These are phyloP conservation scores for Wallacemonas sp. DNA, from an alignment of 208 protist genomes.

Conservation along the genomic window DNA sequence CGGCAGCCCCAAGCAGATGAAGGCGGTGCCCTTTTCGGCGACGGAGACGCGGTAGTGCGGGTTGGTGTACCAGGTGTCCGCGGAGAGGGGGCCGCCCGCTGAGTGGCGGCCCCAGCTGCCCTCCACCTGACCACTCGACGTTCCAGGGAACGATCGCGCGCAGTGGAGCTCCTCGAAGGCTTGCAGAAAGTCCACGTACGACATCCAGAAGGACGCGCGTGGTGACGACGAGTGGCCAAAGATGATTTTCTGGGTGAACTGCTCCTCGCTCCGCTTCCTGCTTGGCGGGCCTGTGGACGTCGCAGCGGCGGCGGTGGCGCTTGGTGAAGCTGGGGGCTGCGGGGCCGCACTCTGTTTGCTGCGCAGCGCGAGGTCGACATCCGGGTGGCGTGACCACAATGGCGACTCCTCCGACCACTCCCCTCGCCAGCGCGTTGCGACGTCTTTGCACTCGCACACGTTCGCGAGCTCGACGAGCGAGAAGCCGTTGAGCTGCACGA, in stretches of 20 bases:
- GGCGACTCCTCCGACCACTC: conserved; percentile 77
- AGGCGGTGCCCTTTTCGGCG: conserved; percentile 36
- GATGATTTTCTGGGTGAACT: conserved; percentile 4
- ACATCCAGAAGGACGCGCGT: conserved; percentile 76
- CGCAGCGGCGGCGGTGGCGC: neutral
- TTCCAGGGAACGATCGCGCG: conserved; percentile 58
- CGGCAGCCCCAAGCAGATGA: conserved; percentile 62
- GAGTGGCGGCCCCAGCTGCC: conserved; percentile 56
- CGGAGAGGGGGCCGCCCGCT: conserved; percentile 49
- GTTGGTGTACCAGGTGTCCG: conserved; percentile 68
- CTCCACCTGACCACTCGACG: conserved; percentile 47
- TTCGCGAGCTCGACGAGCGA: conserved; percentile 64
- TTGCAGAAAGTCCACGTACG: conserved; percentile 72
- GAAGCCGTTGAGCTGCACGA: conserved; percentile 57
- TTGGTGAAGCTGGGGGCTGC: neutral
- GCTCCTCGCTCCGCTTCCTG: neutral
- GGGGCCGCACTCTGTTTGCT: neutral
- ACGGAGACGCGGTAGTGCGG: conserved; percentile 75
- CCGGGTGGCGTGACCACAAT: conserved; percentile 63
- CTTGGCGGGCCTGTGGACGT: neutral
- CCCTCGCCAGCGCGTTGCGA: conserved; percentile 47
- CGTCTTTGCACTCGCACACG: conserved; percentile 25
- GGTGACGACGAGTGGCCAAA: conserved; percentile 9
- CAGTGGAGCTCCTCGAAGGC: conserved; percentile 70
- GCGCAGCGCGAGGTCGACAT: conserved; percentile 49